phyloP scores from a whole-genome alignment of 163 green algal species.

The Prototheca wickerhamii region DNA sequence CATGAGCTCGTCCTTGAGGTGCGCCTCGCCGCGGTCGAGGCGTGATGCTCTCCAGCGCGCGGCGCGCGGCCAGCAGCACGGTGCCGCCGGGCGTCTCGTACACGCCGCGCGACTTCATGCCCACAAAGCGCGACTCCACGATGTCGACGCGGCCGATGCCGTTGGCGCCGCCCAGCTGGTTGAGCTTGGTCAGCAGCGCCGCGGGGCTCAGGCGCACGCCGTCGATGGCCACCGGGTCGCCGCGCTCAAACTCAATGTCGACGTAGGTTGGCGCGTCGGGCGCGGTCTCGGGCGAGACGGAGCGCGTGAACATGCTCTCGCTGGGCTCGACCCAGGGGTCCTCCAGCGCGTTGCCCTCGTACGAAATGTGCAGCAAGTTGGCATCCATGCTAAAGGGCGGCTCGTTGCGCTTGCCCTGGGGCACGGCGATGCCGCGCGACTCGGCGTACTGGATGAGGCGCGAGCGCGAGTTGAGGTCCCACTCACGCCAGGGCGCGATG shows the following conservation, averaged over 20 bases:
- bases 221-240: slow-evolving; percentile 91
- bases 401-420: slow-evolving; percentile 76
- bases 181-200: slow-evolving; percentile 81
- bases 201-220: slow-evolving; percentile 70
- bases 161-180: slow-evolving; percentile 68
- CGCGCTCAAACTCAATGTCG: slow-evolving; percentile 94
- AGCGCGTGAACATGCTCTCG: slow-evolving; percentile 87
- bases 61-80: slow-evolving; percentile 73
- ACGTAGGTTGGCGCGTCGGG: slow-evolving; percentile 84
- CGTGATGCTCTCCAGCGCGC: slow-evolving; percentile 79
- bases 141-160: slow-evolving; percentile 93
- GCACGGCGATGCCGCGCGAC: slow-evolving; percentile 68
- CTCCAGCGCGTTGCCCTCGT: slow-evolving; percentile 86
- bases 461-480: slow-evolving; percentile 89
- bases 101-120: slow-evolving; percentile 83
- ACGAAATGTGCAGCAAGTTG: slow-evolving; percentile 94
- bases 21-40: slow-evolving; percentile 83
- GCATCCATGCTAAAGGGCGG: slow-evolving; percentile 90
- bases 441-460: slow-evolving; percentile 94
- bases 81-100: slow-evolving; percentile 99
- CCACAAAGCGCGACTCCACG: slow-evolving; percentile 94
- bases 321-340: slow-evolving; percentile 79
- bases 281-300: slow-evolving; percentile 76
- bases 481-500: slow-evolving; percentile 97
- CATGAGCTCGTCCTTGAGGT: slow-evolving; percentile 80